Percentiles rank a stretch among this genome's conserved stretches.
These are phyloP conservation scores for Helicocarpus griseus DNA, from an alignment of 2,329 filamentous ascomycete species.

Conservation along the genomic window DNA sequence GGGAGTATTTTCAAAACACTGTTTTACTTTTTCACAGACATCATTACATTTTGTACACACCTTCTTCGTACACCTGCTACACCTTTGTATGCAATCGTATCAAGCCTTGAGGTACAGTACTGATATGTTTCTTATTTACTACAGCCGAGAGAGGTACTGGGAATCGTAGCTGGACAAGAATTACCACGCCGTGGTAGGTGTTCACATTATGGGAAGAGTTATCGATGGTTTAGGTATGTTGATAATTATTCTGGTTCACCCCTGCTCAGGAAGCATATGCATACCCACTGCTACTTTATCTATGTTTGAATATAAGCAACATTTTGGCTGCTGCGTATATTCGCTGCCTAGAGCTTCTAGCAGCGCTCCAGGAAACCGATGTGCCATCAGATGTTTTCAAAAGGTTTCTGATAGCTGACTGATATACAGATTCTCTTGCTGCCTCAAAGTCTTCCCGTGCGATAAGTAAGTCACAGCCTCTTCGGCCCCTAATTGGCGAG, in stretches of 20 bases:
- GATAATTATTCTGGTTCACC: background rate
- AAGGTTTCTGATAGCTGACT: background rate
- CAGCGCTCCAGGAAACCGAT: background rate
- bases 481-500: background rate
- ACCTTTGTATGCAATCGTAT: background rate
- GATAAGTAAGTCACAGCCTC: slow-evolving; percentile 36
- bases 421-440: slow-evolving; percentile 43
- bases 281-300: too few species aligned
- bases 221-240: slow-evolving; percentile 46
- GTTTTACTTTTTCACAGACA: background rate
- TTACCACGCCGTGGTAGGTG: slow-evolving; percentile 45
- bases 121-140: background rate
- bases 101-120: background rate
- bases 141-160: slow-evolving; percentile 42
- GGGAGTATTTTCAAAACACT: background rate
- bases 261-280: background rate
- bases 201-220: slow-evolving; percentile 45
- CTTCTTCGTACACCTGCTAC: background rate
- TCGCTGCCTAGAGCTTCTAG: background rate
- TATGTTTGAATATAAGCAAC: background rate
- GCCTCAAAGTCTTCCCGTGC: slow-evolving; percentile 47
- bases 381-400: too few species aligned
- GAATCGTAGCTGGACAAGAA: slow-evolving; percentile 45
- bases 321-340: background rate
- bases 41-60: background rate